Evolutionary conservation across 345 rosid species (phyloP).

Genomic region (Euphorbia lathyris): DNA sequence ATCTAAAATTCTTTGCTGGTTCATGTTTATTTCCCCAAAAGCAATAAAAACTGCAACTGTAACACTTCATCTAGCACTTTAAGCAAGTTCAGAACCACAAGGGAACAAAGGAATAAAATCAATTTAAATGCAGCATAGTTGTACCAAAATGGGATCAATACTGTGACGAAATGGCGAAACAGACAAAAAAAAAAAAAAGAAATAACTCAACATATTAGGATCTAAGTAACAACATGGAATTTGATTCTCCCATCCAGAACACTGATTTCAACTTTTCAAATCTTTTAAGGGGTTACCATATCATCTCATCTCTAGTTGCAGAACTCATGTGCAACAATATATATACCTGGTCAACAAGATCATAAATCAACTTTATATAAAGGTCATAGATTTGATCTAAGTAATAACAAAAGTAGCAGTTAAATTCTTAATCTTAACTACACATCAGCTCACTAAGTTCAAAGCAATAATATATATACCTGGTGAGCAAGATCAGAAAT

Average conservation of each 20-base stretch:
- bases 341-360: slow-evolving; percentile 38
- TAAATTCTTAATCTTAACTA: slow-evolving; percentile 42
- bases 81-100: slow-evolving; percentile 2
- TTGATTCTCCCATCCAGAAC: not conserved
- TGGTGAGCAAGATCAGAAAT: slow-evolving; percentile 93
- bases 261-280: not conserved
- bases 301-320: not conserved
- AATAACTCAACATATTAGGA: not conserved
- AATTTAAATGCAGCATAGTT: not conserved
- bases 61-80: slow-evolving; percentile 2
- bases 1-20: not conserved
- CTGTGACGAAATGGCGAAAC: not conserved
- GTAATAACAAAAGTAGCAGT: too few relatives aligned
- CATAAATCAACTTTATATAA: slow-evolving; percentile 79
- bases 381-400: too few relatives aligned
- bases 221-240: not conserved
- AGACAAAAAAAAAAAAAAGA: not conserved
- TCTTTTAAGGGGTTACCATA: not conserved
- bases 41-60: not conserved
- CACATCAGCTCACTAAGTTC: not conserved
- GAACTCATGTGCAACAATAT: not conserved
- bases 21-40: not conserved
- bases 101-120: not conserved
- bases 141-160: not conserved
- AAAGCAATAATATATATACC: slow-evolving; percentile 40